Base-by-base conservation (phyloP, 306 rosid species). In the Inga oerstediana region DNA sequence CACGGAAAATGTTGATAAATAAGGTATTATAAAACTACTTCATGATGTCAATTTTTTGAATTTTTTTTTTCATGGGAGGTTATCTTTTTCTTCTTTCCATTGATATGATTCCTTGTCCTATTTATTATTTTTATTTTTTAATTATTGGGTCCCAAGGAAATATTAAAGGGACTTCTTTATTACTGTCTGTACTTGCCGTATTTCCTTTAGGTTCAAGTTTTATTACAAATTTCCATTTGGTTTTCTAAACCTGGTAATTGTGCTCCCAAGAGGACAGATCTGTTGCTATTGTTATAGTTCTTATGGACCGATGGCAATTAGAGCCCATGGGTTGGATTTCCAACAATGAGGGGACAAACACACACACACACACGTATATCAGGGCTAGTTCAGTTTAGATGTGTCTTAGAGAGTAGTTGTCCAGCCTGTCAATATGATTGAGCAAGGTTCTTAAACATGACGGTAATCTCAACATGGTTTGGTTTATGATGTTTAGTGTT, bases 1-100 rank as follows among this genome's bases (percentile, higher is more conserved):
- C 93, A 44, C 86, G 88, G 46, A 91, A 87, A 82, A 90, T 89
- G 93, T 80, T 89, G 74, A 86, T 75, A 78, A 86, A 85, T 65
- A 93, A 92, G 95, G 97, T 92, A 80, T 83, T 76, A 48, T 5
- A 32, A 14, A 65, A 76, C 77, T 66, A 51, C 64, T 45, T 72
- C 75, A 48, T 74, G 49, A 11, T 62, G 37, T 62, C 5, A 12
- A 27, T 27, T 10, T 62, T 27, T 30, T 2, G 4, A 24, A 11
- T 37, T n/a, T 54, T 27, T 80, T 56, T 74, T 71, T 27, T 27
- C 35, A 30, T 5, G 8, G 20, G 46, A 20, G 3, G 69, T 24
- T 15, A 30, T 74, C 20, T 17, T 51, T 69, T 71, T 51, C 43
- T 27, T 16, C 24, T 49, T 35, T 27, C 4, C 49, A 15, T 30